Base-by-base conservation (phyloP, 257 asterid genomes). In the Thymus quinquecostatus region DNA sequence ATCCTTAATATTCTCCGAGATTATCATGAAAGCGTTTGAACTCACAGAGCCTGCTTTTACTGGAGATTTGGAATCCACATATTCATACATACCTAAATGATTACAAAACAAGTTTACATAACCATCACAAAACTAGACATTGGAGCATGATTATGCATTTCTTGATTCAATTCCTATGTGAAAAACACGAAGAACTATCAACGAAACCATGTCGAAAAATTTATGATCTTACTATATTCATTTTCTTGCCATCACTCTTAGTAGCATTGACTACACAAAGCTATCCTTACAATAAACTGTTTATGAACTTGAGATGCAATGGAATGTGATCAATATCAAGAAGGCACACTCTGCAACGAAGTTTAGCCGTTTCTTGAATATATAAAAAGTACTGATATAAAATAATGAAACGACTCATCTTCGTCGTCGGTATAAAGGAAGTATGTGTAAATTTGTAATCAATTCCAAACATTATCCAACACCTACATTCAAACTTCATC, bases 1-100 rank as follows among this genome's bases (percentile, higher is more conserved):
- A 78, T 93, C 96, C 78, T 74, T 86, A 49, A 93, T 80, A 74
- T 85, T 78, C 74, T 61, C 84, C 8, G 96, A 84, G 41, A 89
- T 80, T 47, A 88, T 79, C 75, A 81, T 85, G 7, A 76, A 72
- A 10, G 72, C 73, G 64, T 56, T 86, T 60, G 85, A 76, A 64
- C 64, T 72, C 60, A 53, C 86, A 41, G 86, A 76, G 63, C 82
- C 82, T 65, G 71, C 76, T 72, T 84, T 82, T 56, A 50, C 63
- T 14, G 86, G 79, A 64, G 83, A 51, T 38, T 67, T 60, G 38
- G 85, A 43, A 49, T 81, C 82, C 77, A 75, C 84, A 6, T 50
- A 50, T 27, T 6, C 29, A 64, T 28, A 13, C 6, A 64, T 61
- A 40, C 71, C 83, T 79, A 41, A 49, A 45, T 55, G 51, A 71